These are phyloP conservation scores for Lentinus tigrinus DNA, from an alignment of 768 basidiomycete species.

Conservation along the genomic window DNA sequence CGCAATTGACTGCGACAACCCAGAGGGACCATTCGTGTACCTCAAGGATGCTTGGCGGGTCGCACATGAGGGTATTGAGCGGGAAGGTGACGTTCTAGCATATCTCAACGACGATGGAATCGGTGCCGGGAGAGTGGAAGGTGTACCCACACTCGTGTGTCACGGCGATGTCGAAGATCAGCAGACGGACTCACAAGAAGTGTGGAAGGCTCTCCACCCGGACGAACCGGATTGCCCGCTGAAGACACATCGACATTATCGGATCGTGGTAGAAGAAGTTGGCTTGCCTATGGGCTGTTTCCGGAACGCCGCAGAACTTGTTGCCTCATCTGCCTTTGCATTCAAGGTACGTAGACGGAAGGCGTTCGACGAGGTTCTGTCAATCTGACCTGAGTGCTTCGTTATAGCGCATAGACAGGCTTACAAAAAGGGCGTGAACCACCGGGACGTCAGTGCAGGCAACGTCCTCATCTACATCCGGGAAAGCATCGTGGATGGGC, in stretches of 20 bases:
- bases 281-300: not conserved
- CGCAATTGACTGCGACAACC: not conserved
- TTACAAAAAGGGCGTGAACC: not conserved
- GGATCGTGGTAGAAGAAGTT: slow-evolving; percentile 8
- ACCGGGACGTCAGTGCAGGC: slow-evolving; percentile 11
- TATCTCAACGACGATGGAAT: not conserved
- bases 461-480: slow-evolving; percentile 1
- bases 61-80: not conserved
- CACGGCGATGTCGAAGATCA: slow-evolving; percentile 4
- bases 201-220: not conserved
- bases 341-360: no score
- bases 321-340: not conserved
- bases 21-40: not conserved
- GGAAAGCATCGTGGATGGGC: not conserved
- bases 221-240: not conserved
- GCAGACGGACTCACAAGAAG: not conserved
- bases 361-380: no score
- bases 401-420: not conserved
- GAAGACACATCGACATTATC: slow-evolving; percentile 11
- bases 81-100: not conserved
- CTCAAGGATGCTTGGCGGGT: slow-evolving; percentile 5
- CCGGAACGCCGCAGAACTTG: not conserved
- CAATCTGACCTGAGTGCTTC: not conserved
- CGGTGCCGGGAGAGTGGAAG: not conserved
- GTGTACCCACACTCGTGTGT: not conserved